phyloP scores from a whole-genome alignment of 106 monocot genomes.

The Acorus calamus region DNA sequence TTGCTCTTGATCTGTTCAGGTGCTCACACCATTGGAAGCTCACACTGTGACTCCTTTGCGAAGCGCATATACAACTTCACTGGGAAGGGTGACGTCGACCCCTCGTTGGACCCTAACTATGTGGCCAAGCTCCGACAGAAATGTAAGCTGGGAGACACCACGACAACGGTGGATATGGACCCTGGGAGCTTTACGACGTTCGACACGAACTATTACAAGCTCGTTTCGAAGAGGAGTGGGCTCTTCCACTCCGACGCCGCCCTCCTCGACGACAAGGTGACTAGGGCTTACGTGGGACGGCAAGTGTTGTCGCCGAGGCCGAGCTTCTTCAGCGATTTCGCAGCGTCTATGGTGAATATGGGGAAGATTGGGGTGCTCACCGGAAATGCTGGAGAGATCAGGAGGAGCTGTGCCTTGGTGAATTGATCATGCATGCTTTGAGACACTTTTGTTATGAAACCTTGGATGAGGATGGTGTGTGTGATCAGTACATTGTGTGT shows the following conservation, averaged over 20 bases:
- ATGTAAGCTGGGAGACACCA: constrained; percentile 32
- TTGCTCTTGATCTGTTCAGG: no score
- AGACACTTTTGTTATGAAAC: no score
- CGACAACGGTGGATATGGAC: constrained; percentile 46
- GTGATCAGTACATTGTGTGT: no score
- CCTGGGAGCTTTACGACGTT: constrained; percentile 53
- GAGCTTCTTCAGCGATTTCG: constrained; percentile 48
- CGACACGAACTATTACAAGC: constrained; percentile 46
- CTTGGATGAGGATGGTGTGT: no score
- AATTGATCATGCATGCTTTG: constrained; percentile 10
- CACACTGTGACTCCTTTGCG: background rate
- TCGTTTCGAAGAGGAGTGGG: constrained; percentile 25
- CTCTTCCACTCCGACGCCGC: constrained; percentile 40
- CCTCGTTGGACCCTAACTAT: constrained; percentile 36
- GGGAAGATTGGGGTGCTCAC: constrained; percentile 45
- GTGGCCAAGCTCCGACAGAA: constrained; percentile 16
- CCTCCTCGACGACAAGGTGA: constrained; percentile 21
- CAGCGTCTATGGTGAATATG: constrained; percentile 59
- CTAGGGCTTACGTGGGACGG: constrained; percentile 14
- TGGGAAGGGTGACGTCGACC: constrained; percentile 13
- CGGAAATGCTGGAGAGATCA: constrained; percentile 47
- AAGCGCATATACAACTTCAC: background rate
- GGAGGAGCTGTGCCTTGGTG: constrained; percentile 45
- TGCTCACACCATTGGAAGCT: background rate
- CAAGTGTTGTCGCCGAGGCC: constrained; percentile 1